A percentile compares a stretch with the other conserved stretches of the same genome.
phyloP scores from a whole-genome alignment of 1,284 basidiomycete species.

The Boletus smithii region DNA sequence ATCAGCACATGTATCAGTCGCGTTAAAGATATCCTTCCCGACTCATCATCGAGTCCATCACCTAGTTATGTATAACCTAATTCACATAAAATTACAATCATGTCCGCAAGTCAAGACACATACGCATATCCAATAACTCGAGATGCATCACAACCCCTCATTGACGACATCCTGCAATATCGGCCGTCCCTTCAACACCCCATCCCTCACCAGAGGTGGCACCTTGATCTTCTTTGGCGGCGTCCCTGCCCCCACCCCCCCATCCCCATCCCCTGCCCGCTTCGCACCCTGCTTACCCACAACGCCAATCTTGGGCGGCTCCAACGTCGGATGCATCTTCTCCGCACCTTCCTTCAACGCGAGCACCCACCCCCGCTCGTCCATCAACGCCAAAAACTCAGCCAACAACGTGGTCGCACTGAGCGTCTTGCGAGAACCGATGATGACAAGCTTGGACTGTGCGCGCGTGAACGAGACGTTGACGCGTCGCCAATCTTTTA shows the following conservation, averaged over 20 bases:
- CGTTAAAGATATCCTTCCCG: no score
- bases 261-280: conserved; percentile 7
- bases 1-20: no score
- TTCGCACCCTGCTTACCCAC: conserved; percentile 18
- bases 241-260: not conserved
- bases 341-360: conserved; percentile 54
- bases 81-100: no score
- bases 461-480: conserved; percentile 97
- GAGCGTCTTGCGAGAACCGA: conserved; percentile 81
- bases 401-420: conserved; percentile 56
- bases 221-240: conserved; percentile 39
- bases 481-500: conserved; percentile 93
- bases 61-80: no score
- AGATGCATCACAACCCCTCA: conserved; percentile 19
- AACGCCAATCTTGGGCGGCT: conserved; percentile 10
- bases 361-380: conserved; percentile 67
- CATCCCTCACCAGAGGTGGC: conserved; percentile 35
- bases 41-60: no score
- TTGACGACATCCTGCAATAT: conserved; percentile 60
- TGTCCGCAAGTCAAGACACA: not conserved
- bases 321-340: conserved; percentile 42
- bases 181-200: conserved; percentile 50
- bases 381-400: conserved; percentile 76
- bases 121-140: not conserved
- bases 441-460: conserved; percentile 82